These are phyloP conservation scores for California macrophylla DNA, from an alignment of 441 rosid genomes.

Conservation along the genomic window DNA sequence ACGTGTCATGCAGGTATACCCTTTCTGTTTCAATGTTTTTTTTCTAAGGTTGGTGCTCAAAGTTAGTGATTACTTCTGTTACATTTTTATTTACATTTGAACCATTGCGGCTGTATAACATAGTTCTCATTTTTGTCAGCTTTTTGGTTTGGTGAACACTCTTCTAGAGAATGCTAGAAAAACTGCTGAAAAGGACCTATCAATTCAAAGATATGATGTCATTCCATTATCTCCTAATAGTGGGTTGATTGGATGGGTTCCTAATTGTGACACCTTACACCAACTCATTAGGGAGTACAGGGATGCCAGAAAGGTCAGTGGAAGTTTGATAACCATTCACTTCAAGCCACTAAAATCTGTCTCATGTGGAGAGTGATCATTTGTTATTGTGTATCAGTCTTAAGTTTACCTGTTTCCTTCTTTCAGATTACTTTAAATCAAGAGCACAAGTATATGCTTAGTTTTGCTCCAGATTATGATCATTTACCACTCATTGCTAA, in stretches of 20 bases:
- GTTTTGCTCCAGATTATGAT: constrained; percentile 92
- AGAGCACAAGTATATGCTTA: constrained; percentile 86
- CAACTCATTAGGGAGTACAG: constrained; percentile 87
- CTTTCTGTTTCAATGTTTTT: constrained; percentile 4
- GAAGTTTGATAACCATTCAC: constrained; percentile 15
- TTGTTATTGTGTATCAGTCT: neutral
- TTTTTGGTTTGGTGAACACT: constrained; percentile 94
- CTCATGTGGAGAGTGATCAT: neutral
- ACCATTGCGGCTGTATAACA: neutral
- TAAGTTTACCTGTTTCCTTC: neutral
- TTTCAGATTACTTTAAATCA: constrained; percentile 80
- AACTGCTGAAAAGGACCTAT: constrained; percentile 84
- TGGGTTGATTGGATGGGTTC: constrained; percentile 97
- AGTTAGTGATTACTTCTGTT: constrained; percentile 4
- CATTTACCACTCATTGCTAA: constrained; percentile 88
- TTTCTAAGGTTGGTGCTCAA: neutral
- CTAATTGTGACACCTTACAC: constrained; percentile 93
- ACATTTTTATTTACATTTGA: neutral
- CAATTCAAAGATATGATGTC: constrained; percentile 81
- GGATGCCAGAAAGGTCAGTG: constrained; percentile 82
- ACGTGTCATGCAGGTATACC: constrained; percentile 95
- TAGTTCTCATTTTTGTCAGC: constrained; percentile 42
- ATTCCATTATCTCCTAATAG: constrained; percentile 96
- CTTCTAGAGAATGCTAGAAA: constrained; percentile 83
- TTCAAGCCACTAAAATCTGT: constrained; percentile 9